A percentile compares a stretch with the other conserved stretches of the same genome.
Evolutionary conservation across 73 alveolate species (phyloP).

Genomic region (Paramecium pentaurelia): DNA sequence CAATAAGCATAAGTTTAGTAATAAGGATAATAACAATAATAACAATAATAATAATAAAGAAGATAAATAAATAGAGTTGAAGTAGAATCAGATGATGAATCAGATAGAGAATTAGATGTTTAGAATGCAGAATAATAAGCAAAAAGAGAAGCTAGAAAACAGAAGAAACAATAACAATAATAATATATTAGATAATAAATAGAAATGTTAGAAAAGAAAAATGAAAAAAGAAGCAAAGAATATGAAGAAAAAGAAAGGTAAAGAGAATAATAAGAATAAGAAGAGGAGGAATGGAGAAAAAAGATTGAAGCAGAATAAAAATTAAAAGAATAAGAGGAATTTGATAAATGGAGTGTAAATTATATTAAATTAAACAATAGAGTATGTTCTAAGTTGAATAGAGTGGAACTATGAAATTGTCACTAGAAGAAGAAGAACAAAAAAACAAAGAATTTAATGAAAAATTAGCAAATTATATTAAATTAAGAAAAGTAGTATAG

Average conservation of each 20-base stretch:
- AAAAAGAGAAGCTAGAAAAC: conserved; percentile 65
- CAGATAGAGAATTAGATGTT: conserved; percentile 38
- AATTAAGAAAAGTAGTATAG: conserved; percentile 73
- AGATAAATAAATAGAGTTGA: conserved; percentile 12
- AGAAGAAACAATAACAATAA: conserved; percentile 57
- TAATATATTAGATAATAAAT: conserved; percentile 53
- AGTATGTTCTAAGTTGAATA: conserved; percentile 70
- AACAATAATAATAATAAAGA: conserved; percentile 25
- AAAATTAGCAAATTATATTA: conserved; percentile 66
- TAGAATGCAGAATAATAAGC: conserved; percentile 68
- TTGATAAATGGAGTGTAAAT: conserved; percentile 73
- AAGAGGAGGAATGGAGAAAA: conserved; percentile 63
- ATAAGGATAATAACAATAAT: neutral
- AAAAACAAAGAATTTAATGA: conserved; percentile 59
- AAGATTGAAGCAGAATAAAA: conserved; percentile 70
- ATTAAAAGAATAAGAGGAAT: conserved; percentile 72
- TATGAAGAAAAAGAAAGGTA: conserved; percentile 58
- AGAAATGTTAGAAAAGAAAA: conserved; percentile 53
- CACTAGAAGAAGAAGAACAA: conserved; percentile 66
- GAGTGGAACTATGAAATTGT: conserved; percentile 57
- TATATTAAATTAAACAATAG: neutral
- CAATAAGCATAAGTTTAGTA: neutral
- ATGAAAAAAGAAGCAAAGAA: conserved; percentile 62
- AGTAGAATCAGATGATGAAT: conserved; percentile 40
- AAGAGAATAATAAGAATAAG: conserved; percentile 64